Base-by-base conservation (phyloP, 257 asterid species). In the Ehretia macrophylla region DNA sequence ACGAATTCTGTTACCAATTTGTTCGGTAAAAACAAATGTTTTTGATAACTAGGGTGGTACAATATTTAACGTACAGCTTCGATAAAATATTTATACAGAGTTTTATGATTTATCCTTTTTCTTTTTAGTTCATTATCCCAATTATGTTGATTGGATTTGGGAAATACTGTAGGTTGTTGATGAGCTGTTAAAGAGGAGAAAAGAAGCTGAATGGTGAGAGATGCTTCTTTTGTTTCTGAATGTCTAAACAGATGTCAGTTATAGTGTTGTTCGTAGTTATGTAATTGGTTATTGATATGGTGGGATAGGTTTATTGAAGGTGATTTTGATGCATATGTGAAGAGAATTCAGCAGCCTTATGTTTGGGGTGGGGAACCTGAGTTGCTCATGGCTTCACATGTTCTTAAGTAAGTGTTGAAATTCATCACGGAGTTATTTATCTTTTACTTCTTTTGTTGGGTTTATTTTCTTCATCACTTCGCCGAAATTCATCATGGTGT, bases 351-450 rank as follows among this genome's bases (percentile, higher is more conserved):
- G 54, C 76, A 87, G 56, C 90, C 95, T 9, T 81, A 81, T 66
- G 82, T 78, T 51, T 90, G 97, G 97, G 96, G 97, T 55, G 97
- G 97, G 60, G 97, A 90, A 63, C 93, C 93, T 1, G 96, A 90
- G 76, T 64, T 90, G 62, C 74, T 85, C 16, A 87, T 90, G 97
- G 74, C 93, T 59, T 85, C 97, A 50, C 95, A 90, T 79, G 87
- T 90, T 59, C 87, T 87, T 13, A 76, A 77, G 97, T 90, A 58
- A 83, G 86, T 73, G 47, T 21, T 55, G 48, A 27, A 27, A 1
- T 27, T 27, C 35, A 27, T 27, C 35, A 27, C 6, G 35, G 6
- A 1, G 35, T 27, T 27, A 27, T 6, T n/a, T 27, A 27, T 27
- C 3, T 3, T 42, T 42, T 42, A 14, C 11, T 42, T 42, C 47